These are phyloP conservation scores for Orbilia ellipsospora DNA, from an alignment of 2,329 filamentous ascomycete genomes.

Conservation along the genomic window DNA sequence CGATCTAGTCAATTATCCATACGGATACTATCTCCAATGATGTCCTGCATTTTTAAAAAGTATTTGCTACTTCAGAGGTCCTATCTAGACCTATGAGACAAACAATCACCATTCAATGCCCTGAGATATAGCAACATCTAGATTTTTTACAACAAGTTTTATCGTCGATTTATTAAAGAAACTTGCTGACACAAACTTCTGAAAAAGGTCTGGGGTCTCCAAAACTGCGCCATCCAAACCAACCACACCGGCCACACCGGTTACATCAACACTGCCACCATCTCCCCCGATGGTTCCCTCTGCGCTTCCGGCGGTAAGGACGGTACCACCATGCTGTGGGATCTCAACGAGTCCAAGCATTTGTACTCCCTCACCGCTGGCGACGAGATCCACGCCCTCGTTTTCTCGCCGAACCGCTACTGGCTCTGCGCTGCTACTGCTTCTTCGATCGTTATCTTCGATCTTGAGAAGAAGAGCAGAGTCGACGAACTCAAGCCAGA, in stretches of 20 bases:
- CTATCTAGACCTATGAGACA: constrained; percentile 90
- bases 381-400: constrained; percentile 99
- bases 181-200: constrained; percentile 9
- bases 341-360: constrained; percentile 99
- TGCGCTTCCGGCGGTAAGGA: constrained; percentile 53
- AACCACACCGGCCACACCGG: constrained; percentile 87
- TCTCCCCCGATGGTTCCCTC: constrained; percentile 54
- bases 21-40: constrained; percentile 73
- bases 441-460: constrained; percentile 99
- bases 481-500: constrained; percentile 99
- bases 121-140: constrained; percentile 70
- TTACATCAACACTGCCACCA: constrained; percentile 54
- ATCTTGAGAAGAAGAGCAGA: constrained; percentile 99
- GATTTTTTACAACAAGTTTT: constrained; percentile 37
- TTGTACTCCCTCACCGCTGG: constrained; percentile 99
- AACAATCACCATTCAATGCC: constrained; percentile 81
- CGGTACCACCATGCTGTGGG: constrained; percentile 55
- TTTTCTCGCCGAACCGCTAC: constrained; percentile 99
- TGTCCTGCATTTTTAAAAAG: constrained; percentile 85
- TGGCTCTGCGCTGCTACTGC: constrained; percentile 99
- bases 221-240: constrained; percentile 49
- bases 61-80: constrained; percentile 99
- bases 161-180: neutral
- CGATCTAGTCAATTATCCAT: constrained; percentile 15
- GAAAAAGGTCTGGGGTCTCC: constrained; percentile 79